Base-by-base conservation (phyloP, 176 grass and related monocot species). In the Tillandsia leiboldiana region DNA sequence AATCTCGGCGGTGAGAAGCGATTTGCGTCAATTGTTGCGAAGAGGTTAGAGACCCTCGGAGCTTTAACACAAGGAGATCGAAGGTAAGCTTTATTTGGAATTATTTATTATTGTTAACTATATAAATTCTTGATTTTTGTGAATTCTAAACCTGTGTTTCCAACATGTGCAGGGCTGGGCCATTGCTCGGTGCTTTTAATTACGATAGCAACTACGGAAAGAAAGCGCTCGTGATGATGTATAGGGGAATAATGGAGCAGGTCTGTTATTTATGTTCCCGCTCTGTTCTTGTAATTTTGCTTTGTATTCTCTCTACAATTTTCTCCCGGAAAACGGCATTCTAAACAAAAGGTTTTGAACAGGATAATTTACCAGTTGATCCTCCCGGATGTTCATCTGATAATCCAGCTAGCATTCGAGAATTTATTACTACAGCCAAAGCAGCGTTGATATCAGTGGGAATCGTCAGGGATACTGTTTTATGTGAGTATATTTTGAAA, bases 41-140 rank as follows among this genome's bases (percentile, higher is more conserved):
- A 99, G 80, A 81, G 94, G 26, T 74, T 99, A 3, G 94, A 93
- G 70, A 89, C 94, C 78, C 94, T 99, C 77, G 94, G 94, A 64
- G 94, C 94, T 77, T 81, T 99, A 82, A 99, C 94, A 59, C 94
- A 99, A 88, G 94, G 94, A 53, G 94, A 99, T 76, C 89, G 87
- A 73, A 93, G 90, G 90, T 90, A 12, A 68, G 1, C 26, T 70
- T 70, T 70, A 23, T 15, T n/a, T 62, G 66, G 6, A 48, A 24
- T 80, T 77, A 50, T 28, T 49, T 69, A 65, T 23, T 20, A 61
- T 61, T n/a, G 17, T 14, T 59, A n/a, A 7, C 22, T 18, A 20
- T 23, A 61, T 15, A 20, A 61, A 61, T 20, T 18, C 15, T 61
- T 9, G 13, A 61, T 18, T 61, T 61, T n/a, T 61, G 56, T 61